These are phyloP conservation scores for Chaetothyriales sp. DNA, from an alignment of 2,329 filamentous ascomycete species.

Conservation along the genomic window DNA sequence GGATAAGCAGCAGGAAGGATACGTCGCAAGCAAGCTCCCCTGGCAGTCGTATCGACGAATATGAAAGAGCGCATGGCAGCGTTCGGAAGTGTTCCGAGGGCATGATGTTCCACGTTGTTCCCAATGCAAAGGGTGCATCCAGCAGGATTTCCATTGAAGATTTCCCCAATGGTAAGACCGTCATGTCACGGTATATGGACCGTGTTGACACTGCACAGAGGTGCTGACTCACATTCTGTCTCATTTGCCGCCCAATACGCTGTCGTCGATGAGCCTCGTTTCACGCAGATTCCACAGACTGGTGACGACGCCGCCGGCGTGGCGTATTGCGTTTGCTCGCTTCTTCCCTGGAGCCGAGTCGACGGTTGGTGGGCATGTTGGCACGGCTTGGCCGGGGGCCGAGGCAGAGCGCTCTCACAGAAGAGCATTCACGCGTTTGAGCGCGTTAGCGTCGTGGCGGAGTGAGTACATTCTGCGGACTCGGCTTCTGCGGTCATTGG, in stretches of 20 bases:
- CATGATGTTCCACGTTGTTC: slow-evolving; percentile 40
- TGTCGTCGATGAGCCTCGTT: slow-evolving; percentile 70
- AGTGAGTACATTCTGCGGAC: slow-evolving; percentile 90
- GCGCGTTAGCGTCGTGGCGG: slow-evolving; percentile 76
- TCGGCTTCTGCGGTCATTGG: slow-evolving; percentile 65
- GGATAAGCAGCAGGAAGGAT: slow-evolving; percentile 19
- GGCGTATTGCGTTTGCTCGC: slow-evolving; percentile 82
- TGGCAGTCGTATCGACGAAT: slow-evolving; percentile 40
- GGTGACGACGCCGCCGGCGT: slow-evolving; percentile 82
- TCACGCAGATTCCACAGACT: slow-evolving; percentile 76
- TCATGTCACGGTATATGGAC: not conserved
- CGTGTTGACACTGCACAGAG: slow-evolving; percentile 44
- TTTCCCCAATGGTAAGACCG: slow-evolving; percentile 64
- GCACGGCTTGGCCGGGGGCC: slow-evolving; percentile 27
- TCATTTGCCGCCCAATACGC: slow-evolving; percentile 71
- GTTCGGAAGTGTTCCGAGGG: slow-evolving; percentile 27
- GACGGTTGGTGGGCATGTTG: slow-evolving; percentile 27
- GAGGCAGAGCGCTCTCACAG: slow-evolving; percentile 47
- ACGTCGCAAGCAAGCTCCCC: slow-evolving; percentile 28
- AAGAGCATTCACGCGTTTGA: slow-evolving; percentile 70
- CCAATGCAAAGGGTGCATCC: slow-evolving; percentile 29
- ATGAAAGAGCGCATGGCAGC: slow-evolving; percentile 36
- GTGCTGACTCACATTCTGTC: slow-evolving; percentile 83
- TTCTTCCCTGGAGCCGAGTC: slow-evolving; percentile 69
- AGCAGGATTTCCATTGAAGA: slow-evolving; percentile 38